phyloP scores from a whole-genome alignment of 2,329 filamentous ascomycete species.

The Sordariomycetes sp. region DNA sequence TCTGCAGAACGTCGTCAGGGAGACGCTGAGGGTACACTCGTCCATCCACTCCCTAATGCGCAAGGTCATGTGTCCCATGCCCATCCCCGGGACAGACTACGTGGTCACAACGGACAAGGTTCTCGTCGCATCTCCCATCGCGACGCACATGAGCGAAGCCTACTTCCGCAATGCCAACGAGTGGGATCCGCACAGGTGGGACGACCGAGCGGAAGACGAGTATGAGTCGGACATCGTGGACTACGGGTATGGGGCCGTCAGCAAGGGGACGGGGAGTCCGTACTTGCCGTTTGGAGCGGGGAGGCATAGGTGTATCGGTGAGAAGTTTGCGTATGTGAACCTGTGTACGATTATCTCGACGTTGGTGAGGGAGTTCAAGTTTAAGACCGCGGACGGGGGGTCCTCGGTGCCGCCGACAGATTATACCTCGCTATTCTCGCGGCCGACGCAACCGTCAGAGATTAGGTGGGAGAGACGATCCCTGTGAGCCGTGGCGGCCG shows the following conservation, averaged over 20 bases:
- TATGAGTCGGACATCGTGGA: conserved; percentile 13
- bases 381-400: conserved; percentile 44
- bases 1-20: conserved; percentile 55
- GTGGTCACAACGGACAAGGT: conserved; percentile 40
- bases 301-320: conserved; percentile 63
- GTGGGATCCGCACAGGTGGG: conserved; percentile 21
- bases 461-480: conserved; percentile 22
- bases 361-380: conserved; percentile 49
- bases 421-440: conserved; percentile 39
- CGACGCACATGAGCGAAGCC: conserved; percentile 36
- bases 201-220: conserved; percentile 8
- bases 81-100: conserved; percentile 44
- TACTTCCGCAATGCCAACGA: conserved; percentile 38
- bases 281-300: conserved; percentile 64
- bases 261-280: conserved; percentile 21
- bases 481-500: neutral
- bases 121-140: conserved; percentile 29
- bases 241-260: conserved; percentile 18
- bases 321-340: conserved; percentile 66
- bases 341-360: conserved; percentile 53
- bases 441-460: conserved; percentile 20
- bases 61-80: conserved; percentile 57
- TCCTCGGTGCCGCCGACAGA: conserved; percentile 52
- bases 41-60: conserved; percentile 67
- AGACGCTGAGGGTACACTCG: conserved; percentile 60